These are phyloP conservation scores for Euphorbia lathyris DNA, from an alignment of 345 rosid genomes.

Conservation along the genomic window DNA sequence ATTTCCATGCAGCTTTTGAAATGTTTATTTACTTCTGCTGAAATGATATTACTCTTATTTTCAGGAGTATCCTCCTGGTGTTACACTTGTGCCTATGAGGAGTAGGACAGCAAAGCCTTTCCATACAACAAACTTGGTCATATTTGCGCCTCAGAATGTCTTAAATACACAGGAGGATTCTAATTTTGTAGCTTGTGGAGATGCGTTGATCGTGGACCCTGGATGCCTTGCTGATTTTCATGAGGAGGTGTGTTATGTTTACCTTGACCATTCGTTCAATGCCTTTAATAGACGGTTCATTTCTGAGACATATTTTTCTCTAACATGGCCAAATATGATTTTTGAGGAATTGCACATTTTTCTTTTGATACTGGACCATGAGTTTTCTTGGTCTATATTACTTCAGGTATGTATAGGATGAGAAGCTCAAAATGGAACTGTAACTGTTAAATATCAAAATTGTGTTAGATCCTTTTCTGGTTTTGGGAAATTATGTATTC, in stretches of 20 bases:
- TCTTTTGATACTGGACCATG: background rate
- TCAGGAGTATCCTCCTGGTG: constrained; percentile 94
- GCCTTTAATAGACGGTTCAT: constrained; percentile 6
- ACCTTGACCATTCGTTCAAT: background rate
- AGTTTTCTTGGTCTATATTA: background rate
- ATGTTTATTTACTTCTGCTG: background rate
- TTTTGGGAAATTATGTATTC: background rate
- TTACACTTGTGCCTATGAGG: constrained; percentile 69
- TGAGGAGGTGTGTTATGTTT: constrained; percentile 47
- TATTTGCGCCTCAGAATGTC: constrained; percentile 54
- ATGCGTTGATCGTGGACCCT: constrained; percentile 84
- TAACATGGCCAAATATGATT: background rate
- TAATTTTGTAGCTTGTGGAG: constrained; percentile 52
- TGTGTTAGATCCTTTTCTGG: background rate
- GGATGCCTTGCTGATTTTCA: constrained; percentile 57
- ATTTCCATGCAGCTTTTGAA: background rate
- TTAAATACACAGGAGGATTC: constrained; percentile 29
- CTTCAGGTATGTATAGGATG: background rate
- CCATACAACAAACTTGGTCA: constrained; percentile 68
- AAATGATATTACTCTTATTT: constrained; percentile 22
- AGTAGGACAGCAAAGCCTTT: constrained; percentile 73
- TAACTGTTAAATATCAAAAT: background rate
- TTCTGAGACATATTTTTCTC: constrained; percentile 2
- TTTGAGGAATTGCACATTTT: background rate
- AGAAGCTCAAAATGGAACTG: background rate